Percentiles rank a stretch among this genome's conserved stretches.
These are phyloP conservation scores for Dothideomycetidae sp. DNA, from an alignment of 2,329 filamentous ascomycete species.

Conservation along the genomic window DNA sequence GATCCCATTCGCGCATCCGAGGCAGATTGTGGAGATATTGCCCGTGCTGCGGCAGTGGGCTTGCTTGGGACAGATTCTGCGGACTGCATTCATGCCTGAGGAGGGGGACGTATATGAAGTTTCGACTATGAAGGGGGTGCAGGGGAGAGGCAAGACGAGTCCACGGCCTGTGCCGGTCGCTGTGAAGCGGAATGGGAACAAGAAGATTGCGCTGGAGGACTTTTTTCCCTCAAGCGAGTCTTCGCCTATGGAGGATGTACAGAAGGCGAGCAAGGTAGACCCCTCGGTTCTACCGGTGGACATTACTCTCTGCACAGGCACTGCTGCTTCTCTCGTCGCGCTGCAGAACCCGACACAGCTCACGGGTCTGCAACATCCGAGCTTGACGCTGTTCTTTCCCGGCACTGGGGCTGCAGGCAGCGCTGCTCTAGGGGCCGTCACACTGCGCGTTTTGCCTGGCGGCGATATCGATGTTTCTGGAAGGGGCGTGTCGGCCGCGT, in stretches of 20 bases:
- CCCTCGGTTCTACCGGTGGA: background rate
- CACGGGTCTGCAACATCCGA: constrained; percentile 5
- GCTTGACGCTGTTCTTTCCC: constrained; percentile 10
- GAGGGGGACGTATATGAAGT: constrained; percentile 5
- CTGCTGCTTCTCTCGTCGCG: constrained; percentile 4
- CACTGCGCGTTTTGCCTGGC: constrained; percentile 45
- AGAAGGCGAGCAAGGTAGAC: background rate
- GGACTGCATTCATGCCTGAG: constrained; percentile 42
- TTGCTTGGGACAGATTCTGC: constrained; percentile 50
- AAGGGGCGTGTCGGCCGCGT: constrained; percentile 7
- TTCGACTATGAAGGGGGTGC: background rate
- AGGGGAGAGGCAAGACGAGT: background rate
- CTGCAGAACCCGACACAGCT: background rate
- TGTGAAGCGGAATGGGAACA: background rate
- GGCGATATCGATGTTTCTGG: constrained; percentile 42
- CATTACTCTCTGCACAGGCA: constrained; percentile 10
- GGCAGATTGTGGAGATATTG: constrained; percentile 60
- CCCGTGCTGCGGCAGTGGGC: constrained; percentile 63
- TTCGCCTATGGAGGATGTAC: background rate
- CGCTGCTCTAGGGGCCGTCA: constrained; percentile 39
- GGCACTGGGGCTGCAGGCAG: constrained; percentile 25
- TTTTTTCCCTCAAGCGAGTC: too few species aligned
- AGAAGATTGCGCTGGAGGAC: constrained; percentile 4
- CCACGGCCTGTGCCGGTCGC: background rate
- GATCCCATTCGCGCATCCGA: constrained; percentile 63